phyloP scores from a whole-genome alignment of 2,329 filamentous ascomycete species.

The Fusarium sp. region DNA sequence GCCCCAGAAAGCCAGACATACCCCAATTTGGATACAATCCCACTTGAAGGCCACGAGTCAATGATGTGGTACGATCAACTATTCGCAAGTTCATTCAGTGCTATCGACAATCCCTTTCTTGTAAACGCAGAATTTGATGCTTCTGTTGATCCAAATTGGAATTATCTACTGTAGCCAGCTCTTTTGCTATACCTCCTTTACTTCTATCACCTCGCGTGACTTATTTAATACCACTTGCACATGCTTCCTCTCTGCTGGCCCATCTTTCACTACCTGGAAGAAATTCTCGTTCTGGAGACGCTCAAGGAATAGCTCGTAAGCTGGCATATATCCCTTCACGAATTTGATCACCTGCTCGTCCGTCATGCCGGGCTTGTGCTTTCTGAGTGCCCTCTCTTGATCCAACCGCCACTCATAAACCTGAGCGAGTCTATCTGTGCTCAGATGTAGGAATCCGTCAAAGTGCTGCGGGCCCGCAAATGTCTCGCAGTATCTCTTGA shows the following conservation, averaged over 20 bases:
- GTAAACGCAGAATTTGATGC: constrained; percentile 51
- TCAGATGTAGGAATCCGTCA: constrained; percentile 42
- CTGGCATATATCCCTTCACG: constrained; percentile 47
- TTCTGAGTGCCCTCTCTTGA: constrained; percentile 38
- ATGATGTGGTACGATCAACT: constrained; percentile 54
- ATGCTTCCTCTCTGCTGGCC: constrained; percentile 22
- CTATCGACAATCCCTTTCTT: constrained; percentile 52
- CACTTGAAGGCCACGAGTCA: constrained; percentile 51
- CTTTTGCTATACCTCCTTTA: constrained; percentile 24
- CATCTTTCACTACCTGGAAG: constrained; percentile 5
- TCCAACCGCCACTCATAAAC: constrained; percentile 45
- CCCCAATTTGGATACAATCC: constrained; percentile 18
- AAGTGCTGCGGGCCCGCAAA: constrained; percentile 42
- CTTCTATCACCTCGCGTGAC: constrained; percentile 22
- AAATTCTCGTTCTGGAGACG: constrained; percentile 36
- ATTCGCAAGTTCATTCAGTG: constrained; percentile 52
- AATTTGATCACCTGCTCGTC: constrained; percentile 43
- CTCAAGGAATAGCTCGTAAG: constrained; percentile 44
- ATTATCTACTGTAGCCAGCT: constrained; percentile 41
- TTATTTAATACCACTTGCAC: constrained; percentile 14
- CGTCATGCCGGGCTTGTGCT: constrained; percentile 41
- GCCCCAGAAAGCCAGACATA: not conserved
- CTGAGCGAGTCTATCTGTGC: constrained; percentile 38
- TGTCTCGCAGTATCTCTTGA: constrained; percentile 32
- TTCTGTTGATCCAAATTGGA: constrained; percentile 51